Evolutionary conservation across 306 rosid genomes (phyloP).

Genomic region (Castanea mollissima): DNA sequence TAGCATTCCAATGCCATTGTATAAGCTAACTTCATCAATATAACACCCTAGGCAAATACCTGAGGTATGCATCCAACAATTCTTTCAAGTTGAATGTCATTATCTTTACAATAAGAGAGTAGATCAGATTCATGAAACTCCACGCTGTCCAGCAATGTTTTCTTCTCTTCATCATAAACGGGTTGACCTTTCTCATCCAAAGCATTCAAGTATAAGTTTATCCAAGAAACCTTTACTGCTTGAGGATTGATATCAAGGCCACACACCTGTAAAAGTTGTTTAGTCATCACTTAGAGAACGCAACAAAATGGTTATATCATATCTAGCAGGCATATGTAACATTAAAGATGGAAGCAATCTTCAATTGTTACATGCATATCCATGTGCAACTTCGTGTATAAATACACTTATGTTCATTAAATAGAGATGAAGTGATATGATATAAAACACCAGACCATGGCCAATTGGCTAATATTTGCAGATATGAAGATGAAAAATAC

Average conservation of each 20-base stretch:
- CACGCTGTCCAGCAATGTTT: constrained; percentile 86
- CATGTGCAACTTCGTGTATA: not conserved
- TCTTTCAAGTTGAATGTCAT: constrained; percentile 77
- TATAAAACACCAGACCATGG: too few relatives aligned
- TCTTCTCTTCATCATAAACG: constrained; percentile 68
- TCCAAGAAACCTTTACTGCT: constrained; percentile 85
- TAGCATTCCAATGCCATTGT: not conserved
- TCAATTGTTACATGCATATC: not conserved
- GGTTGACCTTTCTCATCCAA: constrained; percentile 79
- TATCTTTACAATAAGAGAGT: constrained; percentile 68
- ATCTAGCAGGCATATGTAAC: too few relatives aligned
- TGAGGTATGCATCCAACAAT: constrained; percentile 99
- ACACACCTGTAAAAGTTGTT: constrained; percentile 56
- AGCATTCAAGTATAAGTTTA: constrained; percentile 86
- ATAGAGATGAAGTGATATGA: too few relatives aligned
- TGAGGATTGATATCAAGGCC: constrained; percentile 97
- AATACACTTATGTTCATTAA: too few relatives aligned
- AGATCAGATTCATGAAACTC: constrained; percentile 97
- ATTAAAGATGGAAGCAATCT: not conserved
- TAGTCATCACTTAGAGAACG: not conserved
- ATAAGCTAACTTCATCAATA: not conserved
- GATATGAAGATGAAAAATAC: not conserved
- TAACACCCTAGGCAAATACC: constrained; percentile 44
- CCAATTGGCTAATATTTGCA: not conserved
- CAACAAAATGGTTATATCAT: too few relatives aligned